Evolutionary conservation across 176 grass and related monocot species (phyloP).

Genomic region (Triticum turgidum): DNA sequence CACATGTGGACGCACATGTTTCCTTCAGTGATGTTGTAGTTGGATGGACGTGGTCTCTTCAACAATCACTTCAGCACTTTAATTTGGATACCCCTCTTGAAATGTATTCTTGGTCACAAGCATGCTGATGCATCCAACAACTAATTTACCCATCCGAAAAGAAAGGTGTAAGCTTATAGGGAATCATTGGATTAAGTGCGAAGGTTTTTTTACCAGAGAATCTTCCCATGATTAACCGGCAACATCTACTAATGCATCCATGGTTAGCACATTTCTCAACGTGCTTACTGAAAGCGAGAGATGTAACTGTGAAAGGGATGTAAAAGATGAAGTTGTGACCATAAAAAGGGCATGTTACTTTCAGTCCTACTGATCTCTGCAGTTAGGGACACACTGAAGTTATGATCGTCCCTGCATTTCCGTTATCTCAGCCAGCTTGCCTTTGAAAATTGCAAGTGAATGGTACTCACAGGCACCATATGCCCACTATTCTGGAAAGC

Average conservation of each 20-base stretch:
- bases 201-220: background rate
- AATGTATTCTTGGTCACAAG: background rate
- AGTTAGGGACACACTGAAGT: background rate
- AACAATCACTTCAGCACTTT: background rate
- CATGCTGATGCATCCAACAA: background rate
- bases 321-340: background rate
- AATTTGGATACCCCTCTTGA: background rate
- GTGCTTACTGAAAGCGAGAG: background rate
- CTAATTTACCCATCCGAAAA: background rate
- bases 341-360: background rate
- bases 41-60: background rate
- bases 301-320: conserved; percentile 18
- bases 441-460: background rate
- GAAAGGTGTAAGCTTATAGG: background rate
- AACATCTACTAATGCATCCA: background rate
- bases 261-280: background rate
- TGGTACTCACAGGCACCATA: background rate
- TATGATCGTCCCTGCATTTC: background rate
- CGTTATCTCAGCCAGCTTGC: background rate
- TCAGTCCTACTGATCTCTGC: background rate
- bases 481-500: background rate
- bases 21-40: background rate
- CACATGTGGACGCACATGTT: too few species aligned
- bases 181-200: background rate
- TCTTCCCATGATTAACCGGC: background rate